Conservation (phyloP, 352 stramenopile genomes). For the Blastocystis sp. region DNA sequence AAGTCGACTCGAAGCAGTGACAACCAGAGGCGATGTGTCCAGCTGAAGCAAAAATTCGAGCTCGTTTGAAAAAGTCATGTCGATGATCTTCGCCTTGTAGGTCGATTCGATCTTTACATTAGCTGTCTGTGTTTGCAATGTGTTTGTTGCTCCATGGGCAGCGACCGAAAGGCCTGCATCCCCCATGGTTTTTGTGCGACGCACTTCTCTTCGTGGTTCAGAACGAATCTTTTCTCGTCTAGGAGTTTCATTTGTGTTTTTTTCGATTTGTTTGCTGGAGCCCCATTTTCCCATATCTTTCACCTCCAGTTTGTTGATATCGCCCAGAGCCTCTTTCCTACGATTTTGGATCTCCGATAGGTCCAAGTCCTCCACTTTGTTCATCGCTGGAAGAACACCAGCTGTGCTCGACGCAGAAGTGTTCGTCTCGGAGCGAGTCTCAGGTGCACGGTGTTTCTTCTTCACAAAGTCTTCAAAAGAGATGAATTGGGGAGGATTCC, state of each 20-base stretch:
- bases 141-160: background rate
- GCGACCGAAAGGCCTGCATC: background rate
- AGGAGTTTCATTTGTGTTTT: background rate
- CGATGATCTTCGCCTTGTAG: background rate
- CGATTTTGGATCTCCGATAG: background rate
- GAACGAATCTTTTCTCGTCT: background rate
- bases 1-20: background rate
- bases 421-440: background rate
- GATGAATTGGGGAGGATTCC: constrained; percentile 35
- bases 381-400: background rate
- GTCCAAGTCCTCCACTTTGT: constrained; percentile 40
- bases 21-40: background rate
- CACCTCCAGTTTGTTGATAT: background rate
- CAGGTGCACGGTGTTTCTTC: background rate
- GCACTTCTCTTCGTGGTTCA: background rate
- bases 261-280: background rate
- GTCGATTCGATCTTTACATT: background rate
- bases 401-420: background rate
- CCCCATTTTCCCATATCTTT: constrained; percentile 39
- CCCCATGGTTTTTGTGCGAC: background rate
- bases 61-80: background rate
- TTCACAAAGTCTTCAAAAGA: constrained; percentile 57
- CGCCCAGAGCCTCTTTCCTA: background rate
- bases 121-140: too few species aligned
- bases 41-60: background rate